These are phyloP conservation scores for Helotiales sp. DNA, from an alignment of 2,329 filamentous ascomycete genomes.

Conservation along the genomic window DNA sequence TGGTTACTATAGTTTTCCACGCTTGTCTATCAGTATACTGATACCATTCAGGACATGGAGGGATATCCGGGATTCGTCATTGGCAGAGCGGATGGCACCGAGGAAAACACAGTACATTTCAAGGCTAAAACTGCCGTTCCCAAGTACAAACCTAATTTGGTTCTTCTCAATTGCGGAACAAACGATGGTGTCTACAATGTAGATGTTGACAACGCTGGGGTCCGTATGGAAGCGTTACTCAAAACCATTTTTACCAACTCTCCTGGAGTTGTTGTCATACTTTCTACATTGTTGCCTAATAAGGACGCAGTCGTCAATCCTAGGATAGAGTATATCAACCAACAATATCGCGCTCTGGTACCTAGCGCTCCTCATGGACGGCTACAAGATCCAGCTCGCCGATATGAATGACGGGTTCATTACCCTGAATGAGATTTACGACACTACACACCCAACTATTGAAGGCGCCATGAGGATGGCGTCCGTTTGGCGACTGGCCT, in stretches of 20 bases:
- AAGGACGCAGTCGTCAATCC: background rate
- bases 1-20: background rate
- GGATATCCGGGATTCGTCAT: constrained; percentile 18
- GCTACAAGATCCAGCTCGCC: constrained; percentile 18
- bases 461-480: constrained; percentile 28
- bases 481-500: constrained; percentile 11
- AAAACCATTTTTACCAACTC: constrained; percentile 23
- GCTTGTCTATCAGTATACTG: background rate
- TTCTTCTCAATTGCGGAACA: constrained; percentile 36
- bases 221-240: background rate
- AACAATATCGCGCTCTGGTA: constrained; percentile 26
- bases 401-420: constrained; percentile 4
- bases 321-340: constrained; percentile 23
- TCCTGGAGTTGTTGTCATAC: constrained; percentile 33
- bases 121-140: background rate
- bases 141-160: constrained; percentile 23
- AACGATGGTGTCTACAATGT: constrained; percentile 32
- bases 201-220: constrained; percentile 25
- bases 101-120: constrained; percentile 17
- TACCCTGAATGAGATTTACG: constrained; percentile 13
- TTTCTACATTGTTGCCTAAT: constrained; percentile 36
- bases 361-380: background rate
- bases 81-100: too few relatives aligned
- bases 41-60: constrained; percentile 18
- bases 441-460: constrained; percentile 26